Base-by-base conservation (phyloP, 2,329 filamentous ascomycete genomes). In the Diaporthe sp. region DNA sequence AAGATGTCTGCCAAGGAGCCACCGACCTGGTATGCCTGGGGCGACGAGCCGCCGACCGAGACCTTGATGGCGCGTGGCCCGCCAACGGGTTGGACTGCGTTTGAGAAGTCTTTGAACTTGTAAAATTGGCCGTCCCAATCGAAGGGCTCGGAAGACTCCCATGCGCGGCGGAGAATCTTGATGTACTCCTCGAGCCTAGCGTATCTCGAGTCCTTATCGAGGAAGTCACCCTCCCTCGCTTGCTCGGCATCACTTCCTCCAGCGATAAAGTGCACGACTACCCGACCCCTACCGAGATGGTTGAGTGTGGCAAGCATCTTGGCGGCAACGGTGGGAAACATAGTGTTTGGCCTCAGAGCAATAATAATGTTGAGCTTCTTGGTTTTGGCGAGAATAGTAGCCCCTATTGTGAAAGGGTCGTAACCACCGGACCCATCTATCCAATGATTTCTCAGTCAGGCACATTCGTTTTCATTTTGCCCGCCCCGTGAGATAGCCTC, bases 191-290 rank as follows among this genome's bases (percentile, higher is more conserved):
- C 90, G 8, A 90, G 82, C 0, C 90, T 86, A 13, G 78, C 88
- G 76, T 92, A 92, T 12, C 90, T 87, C 78, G 91, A 82, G 13
- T 88, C 86, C 78, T 92, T 92, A 79, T 78, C 84, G 2, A 91
- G 78, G 77, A 90, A 91, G 76, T 92, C 90, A 15, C 90, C 90
- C 79, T 92, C 90, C 35, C 84, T 85, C 0, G 89, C 89, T 79
- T 92, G 90, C 75, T 92, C 90, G 3, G 81, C 86, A 71, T 92
- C 90, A 73, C 86, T 90, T 63, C 90, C 90, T 37, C 90, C 90
- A 0, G 90, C 90, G 76, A 92, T 92, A 78, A 92, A 91, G 77
- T 92, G 90, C 15, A 91, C 90, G 0, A 92, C 89, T 5, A 86
- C 89, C 13, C 90, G 87, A 10, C 90, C 90, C 4, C 80, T 81